These are phyloP conservation scores for Periconia macrospinosa DNA, from an alignment of 2,329 filamentous ascomycete genomes.

Conservation along the genomic window DNA sequence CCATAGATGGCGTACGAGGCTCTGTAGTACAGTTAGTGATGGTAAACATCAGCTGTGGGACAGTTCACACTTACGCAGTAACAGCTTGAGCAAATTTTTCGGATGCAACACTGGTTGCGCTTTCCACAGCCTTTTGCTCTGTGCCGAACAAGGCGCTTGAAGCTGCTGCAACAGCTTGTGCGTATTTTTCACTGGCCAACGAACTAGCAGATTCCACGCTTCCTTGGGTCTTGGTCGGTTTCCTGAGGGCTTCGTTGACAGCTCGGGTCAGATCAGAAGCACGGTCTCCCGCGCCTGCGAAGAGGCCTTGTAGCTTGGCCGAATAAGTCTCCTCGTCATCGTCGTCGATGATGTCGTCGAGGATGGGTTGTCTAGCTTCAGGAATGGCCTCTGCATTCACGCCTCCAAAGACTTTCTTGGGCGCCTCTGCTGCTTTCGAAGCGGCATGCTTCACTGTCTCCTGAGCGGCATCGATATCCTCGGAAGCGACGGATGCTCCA, in stretches of 20 bases:
- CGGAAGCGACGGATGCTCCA: constrained; percentile 10
- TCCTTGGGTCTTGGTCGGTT: constrained; percentile 50
- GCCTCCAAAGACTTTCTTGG: constrained; percentile 58
- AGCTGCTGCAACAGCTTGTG: constrained; percentile 59
- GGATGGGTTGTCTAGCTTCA: constrained; percentile 49
- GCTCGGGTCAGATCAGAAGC: constrained; percentile 58
- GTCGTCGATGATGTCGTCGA: constrained; percentile 54
- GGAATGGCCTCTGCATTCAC: constrained; percentile 56
- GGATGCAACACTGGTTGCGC: constrained; percentile 54
- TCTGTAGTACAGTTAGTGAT: constrained; percentile 28
- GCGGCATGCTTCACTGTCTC: constrained; percentile 23
- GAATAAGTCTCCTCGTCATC: constrained; percentile 53
- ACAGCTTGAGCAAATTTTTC: constrained; percentile 61
- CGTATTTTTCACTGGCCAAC: constrained; percentile 59
- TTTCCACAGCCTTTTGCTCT: constrained; percentile 44
- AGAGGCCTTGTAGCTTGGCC: constrained; percentile 54
- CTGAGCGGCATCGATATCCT: constrained; percentile 22
- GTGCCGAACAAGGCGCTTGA: constrained; percentile 59
- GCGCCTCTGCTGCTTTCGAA: constrained; percentile 30
- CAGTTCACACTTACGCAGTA: constrained; percentile 51
- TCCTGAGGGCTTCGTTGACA: constrained; percentile 58
- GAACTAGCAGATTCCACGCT: constrained; percentile 55
- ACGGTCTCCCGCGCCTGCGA: constrained; percentile 55
- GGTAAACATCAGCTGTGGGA: background rate
- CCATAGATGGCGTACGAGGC: constrained; percentile 61